Conservation (phyloP, 2,329 filamentous ascomycete species). For the Pestalotiopsis fici region DNA sequence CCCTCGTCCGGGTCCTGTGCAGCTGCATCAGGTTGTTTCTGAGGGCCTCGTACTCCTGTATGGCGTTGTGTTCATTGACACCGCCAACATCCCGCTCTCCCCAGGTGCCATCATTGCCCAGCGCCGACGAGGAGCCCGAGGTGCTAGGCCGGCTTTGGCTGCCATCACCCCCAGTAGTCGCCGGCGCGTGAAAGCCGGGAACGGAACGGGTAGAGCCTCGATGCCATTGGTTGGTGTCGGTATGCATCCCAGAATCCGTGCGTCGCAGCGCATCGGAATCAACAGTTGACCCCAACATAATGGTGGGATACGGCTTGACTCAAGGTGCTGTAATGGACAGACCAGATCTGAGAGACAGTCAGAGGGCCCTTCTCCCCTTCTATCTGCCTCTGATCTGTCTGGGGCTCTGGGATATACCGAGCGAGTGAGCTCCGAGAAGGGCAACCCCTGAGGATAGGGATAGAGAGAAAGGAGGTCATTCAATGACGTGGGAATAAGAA, state of each 20-base stretch:
- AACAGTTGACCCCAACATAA: conserved; percentile 33
- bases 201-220: conserved; percentile 21
- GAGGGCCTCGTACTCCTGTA: conserved; percentile 35
- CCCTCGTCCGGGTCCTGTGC: conserved; percentile 34
- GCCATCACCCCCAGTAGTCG: neutral
- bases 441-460: neutral
- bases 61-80: conserved; percentile 32
- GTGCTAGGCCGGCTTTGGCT: neutral
- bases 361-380: neutral
- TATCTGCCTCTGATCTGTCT: neutral
- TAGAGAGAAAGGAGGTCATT: neutral
- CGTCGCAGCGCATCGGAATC: conserved; percentile 33
- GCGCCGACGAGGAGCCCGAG: neutral
- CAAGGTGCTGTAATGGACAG: neutral
- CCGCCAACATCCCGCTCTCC: conserved; percentile 36
- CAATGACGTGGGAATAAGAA: too few relatives aligned
- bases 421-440: neutral
- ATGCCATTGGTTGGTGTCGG: conserved; percentile 24
- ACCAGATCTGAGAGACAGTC: neutral
- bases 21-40: conserved; percentile 34
- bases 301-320: neutral
- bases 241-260: conserved; percentile 29
- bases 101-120: conserved; percentile 31
- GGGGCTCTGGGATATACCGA: neutral
- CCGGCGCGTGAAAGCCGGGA: conserved; percentile 1